Evolutionary conservation across 2,329 filamentous ascomycete species (phyloP).

Genomic region (Aureobasidium melanogenum): DNA sequence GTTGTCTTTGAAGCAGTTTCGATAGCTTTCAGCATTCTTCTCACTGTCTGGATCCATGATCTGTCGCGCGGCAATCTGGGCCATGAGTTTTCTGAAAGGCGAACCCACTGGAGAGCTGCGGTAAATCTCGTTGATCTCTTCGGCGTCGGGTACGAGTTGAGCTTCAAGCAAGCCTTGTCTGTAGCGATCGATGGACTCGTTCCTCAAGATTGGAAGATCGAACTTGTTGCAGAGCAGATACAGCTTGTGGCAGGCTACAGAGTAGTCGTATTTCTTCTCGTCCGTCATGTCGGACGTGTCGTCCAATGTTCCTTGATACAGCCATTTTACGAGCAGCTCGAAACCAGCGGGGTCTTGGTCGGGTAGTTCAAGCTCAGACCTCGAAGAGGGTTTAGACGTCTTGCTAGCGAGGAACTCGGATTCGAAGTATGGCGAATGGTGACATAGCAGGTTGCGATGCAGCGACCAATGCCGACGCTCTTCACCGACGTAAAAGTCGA

Average conservation of each 20-base stretch:
- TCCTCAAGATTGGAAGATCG: slow-evolving; percentile 42
- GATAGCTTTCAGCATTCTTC: slow-evolving; percentile 41
- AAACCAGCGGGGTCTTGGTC: slow-evolving; percentile 45
- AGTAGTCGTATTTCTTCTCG: slow-evolving; percentile 45
- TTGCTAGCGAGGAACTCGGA: slow-evolving; percentile 27
- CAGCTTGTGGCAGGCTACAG: slow-evolving; percentile 45
- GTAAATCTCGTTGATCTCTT: slow-evolving; percentile 48
- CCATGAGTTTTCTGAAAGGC: slow-evolving; percentile 43
- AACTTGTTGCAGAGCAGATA: slow-evolving; percentile 45
- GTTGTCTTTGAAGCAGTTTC: slow-evolving; percentile 40
- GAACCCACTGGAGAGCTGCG: slow-evolving; percentile 35
- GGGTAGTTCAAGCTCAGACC: slow-evolving; percentile 35
- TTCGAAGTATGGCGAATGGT: slow-evolving; percentile 42
- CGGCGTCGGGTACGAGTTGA: slow-evolving; percentile 44
- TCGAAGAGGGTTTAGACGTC: slow-evolving; percentile 28
- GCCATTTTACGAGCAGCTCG: slow-evolving; percentile 47
- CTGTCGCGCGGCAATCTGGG: slow-evolving; percentile 46
- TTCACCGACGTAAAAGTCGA: slow-evolving; percentile 43
- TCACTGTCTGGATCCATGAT: slow-evolving; percentile 47
- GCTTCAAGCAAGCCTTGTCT: slow-evolving; percentile 41
- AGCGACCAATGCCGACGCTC: slow-evolving; percentile 41
- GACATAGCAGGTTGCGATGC: slow-evolving; percentile 44
- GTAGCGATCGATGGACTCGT: slow-evolving; percentile 47
- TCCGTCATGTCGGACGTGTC: slow-evolving; percentile 39
- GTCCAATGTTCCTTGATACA: slow-evolving; percentile 46